A percentile compares a stretch with the other conserved stretches of the same genome.
phyloP scores from a whole-genome alignment of 2,329 filamentous ascomycete species.

The Trichoderma lentiforme region DNA sequence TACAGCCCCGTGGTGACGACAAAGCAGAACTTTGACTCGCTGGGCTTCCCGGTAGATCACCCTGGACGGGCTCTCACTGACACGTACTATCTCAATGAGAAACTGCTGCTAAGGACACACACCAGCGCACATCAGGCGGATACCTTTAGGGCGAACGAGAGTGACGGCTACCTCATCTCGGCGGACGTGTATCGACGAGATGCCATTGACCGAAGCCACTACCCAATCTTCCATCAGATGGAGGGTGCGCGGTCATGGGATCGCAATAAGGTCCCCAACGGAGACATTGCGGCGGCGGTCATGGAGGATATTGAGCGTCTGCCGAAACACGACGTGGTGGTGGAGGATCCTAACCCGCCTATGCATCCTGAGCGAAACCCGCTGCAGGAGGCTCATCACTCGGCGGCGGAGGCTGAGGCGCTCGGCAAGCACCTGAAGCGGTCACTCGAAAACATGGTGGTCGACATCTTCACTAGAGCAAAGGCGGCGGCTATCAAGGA shows the following conservation, averaged over 20 bases:
- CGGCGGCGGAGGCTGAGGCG: slow-evolving; percentile 73
- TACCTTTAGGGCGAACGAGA: slow-evolving; percentile 68
- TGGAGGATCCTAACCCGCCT: slow-evolving; percentile 80
- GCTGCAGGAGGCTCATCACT: slow-evolving; percentile 69
- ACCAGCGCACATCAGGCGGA: slow-evolving; percentile 91
- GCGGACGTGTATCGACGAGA: slow-evolving; percentile 95
- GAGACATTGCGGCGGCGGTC: slow-evolving; percentile 62
- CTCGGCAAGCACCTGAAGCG: slow-evolving; percentile 83
- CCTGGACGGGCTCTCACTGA: slow-evolving; percentile 83
- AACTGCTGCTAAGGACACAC: slow-evolving; percentile 84
- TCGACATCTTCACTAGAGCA: slow-evolving; percentile 81
- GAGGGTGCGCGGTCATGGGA: slow-evolving; percentile 92
- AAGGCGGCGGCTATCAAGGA: slow-evolving; percentile 59
- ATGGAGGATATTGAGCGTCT: slow-evolving; percentile 67
- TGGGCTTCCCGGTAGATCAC: slow-evolving; percentile 85
- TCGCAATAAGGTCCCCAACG: slow-evolving; percentile 54
- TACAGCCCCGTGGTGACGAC: slow-evolving; percentile 82
- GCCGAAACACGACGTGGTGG: slow-evolving; percentile 69
- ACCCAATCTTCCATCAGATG: slow-evolving; percentile 98
- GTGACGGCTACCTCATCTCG: slow-evolving; percentile 80
- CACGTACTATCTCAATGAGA: slow-evolving; percentile 89
- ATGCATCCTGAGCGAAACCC: slow-evolving; percentile 78
- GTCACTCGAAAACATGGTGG: slow-evolving; percentile 83
- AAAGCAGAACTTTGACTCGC: slow-evolving; percentile 90
- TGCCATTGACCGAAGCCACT: slow-evolving; percentile 91